Conservation (phyloP, 2,329 filamentous ascomycete genomes). For the Claviceps africana region DNA sequence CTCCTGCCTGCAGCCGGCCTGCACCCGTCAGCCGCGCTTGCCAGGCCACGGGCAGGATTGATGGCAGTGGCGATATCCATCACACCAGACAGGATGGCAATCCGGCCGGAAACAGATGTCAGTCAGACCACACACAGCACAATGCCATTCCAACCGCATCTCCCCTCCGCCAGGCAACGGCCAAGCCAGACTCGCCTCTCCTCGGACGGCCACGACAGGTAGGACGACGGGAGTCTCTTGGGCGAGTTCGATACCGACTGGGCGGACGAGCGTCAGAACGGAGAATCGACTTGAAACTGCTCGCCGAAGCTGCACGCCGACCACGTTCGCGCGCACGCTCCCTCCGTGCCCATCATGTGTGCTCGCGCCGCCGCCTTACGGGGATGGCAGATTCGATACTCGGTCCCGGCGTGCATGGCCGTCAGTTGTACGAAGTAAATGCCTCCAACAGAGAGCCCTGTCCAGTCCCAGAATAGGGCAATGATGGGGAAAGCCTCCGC, state of each 20-base stretch:
- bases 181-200: neutral
- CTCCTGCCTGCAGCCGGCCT: neutral
- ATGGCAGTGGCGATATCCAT: neutral
- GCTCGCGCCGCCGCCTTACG: neutral
- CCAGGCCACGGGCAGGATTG: neutral
- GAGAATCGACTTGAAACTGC: neutral
- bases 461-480: neutral
- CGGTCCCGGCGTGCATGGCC: neutral
- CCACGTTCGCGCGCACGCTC: neutral
- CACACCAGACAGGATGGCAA: neutral
- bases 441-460: neutral
- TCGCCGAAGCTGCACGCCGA: neutral
- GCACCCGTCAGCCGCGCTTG: neutral
- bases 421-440: neutral
- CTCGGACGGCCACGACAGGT: neutral
- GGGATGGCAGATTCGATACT: neutral
- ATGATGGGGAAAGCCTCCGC: neutral
- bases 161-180: neutral
- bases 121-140: neutral
- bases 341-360: neutral
- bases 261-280: neutral
- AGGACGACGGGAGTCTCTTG: neutral
- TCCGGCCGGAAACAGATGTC: neutral
- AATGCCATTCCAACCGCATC: neutral
- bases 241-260: neutral